phyloP scores from a whole-genome alignment of 2,329 filamentous ascomycete genomes.

The Penicillium sp. region DNA sequence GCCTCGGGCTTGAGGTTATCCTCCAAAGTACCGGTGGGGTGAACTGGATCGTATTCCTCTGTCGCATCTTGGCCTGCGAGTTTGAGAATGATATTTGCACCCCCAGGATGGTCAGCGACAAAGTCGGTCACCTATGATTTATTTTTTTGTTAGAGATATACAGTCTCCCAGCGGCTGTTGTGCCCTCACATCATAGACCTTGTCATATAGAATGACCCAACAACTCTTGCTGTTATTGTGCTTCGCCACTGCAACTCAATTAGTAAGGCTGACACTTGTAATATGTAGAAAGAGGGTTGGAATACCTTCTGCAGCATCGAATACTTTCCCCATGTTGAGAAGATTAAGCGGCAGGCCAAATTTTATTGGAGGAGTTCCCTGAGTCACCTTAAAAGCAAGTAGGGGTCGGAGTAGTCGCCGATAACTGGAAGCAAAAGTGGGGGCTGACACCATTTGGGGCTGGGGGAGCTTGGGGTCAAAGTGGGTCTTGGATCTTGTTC shows the following conservation, averaged over 20 bases:
- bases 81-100: constrained; percentile 33
- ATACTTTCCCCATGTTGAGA: constrained; percentile 9
- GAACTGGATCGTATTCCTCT: constrained; percentile 36
- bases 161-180: constrained; percentile 14
- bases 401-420: background rate
- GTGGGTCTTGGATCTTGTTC: background rate
- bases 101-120: constrained; percentile 32
- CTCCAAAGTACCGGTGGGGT: constrained; percentile 30
- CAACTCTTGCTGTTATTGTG: constrained; percentile 6
- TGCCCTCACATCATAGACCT: constrained; percentile 7
- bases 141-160: background rate
- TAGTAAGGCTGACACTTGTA: background rate
- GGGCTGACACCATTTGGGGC: background rate
- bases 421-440: background rate
- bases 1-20: constrained; percentile 22
- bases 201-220: constrained; percentile 9
- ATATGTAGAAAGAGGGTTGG: background rate
- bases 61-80: constrained; percentile 39
- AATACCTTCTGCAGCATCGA: constrained; percentile 37
- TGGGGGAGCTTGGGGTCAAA: background rate
- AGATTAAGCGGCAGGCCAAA: background rate
- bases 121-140: constrained; percentile 2
- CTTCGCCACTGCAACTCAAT: background rate
- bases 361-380: background rate
- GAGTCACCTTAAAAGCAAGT: background rate